A percentile compares a stretch with the other conserved stretches of the same genome.
Conservation (phyloP, 371 early-diverging fungal genomes). For the Mortierella sp. region DNA sequence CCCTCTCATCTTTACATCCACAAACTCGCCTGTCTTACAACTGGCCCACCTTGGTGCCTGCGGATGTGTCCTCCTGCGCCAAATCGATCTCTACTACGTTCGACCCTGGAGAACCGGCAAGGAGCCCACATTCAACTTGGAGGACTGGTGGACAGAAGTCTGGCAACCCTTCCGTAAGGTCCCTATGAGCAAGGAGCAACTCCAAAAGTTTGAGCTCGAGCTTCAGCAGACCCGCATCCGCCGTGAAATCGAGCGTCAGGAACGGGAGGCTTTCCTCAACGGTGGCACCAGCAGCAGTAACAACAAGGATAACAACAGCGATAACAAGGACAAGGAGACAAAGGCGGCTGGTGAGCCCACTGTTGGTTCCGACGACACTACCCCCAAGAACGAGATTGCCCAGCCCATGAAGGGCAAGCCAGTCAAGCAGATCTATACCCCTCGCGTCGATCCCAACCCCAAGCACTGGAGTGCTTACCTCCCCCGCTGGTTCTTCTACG, state of each 20-base stretch:
- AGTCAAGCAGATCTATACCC: slow-evolving; percentile 29
- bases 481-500: slow-evolving; percentile 51
- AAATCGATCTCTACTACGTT: slow-evolving; percentile 49
- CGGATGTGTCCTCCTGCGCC: slow-evolving; percentile 50
- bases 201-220: slow-evolving; percentile 47
- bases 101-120: slow-evolving; percentile 50
- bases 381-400: background rate
- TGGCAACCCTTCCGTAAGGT: slow-evolving; percentile 57
- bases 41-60: slow-evolving; percentile 38
- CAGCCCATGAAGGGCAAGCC: slow-evolving; percentile 32
- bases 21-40: slow-evolving; percentile 29
- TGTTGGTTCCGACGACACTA: slow-evolving; percentile 2
- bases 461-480: slow-evolving; percentile 53
- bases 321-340: background rate
- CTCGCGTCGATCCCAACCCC: slow-evolving; percentile 40
- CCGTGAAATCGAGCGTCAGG: slow-evolving; percentile 23
- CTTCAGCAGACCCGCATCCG: slow-evolving; percentile 28
- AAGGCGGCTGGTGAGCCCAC: background rate
- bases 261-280: background rate
- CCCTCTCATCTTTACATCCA: slow-evolving; percentile 36
- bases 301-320: background rate
- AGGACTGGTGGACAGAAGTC: slow-evolving; percentile 50
- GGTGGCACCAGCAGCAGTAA: background rate
- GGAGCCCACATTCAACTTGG: slow-evolving; percentile 47
- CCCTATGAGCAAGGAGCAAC: slow-evolving; percentile 49